These are phyloP conservation scores for Exophiala alcalophila DNA, from an alignment of 2,329 filamentous ascomycete genomes.

Conservation along the genomic window DNA sequence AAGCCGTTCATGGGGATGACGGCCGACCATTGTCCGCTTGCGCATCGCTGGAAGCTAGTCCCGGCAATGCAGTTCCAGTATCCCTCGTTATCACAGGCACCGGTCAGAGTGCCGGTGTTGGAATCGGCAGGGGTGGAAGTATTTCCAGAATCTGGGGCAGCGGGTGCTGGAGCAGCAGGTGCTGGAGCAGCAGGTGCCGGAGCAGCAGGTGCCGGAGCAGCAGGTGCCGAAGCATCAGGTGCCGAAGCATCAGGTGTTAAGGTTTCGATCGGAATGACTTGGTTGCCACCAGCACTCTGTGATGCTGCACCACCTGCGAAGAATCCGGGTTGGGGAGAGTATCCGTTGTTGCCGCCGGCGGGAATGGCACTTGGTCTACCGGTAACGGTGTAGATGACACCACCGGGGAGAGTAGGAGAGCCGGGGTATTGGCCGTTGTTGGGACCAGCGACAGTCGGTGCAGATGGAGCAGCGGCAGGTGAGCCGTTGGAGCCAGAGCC, in stretches of 20 bases:
- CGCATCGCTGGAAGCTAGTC: constrained; percentile 60
- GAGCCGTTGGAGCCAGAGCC: neutral
- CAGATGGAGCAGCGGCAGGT: constrained; percentile 3
- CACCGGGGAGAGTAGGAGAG: neutral
- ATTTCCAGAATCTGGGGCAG: no score
- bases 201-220: neutral
- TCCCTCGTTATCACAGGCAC: constrained; percentile 54
- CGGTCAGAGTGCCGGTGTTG: constrained; percentile 36
- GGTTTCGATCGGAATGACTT: no score
- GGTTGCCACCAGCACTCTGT: no score
- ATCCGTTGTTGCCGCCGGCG: no score
- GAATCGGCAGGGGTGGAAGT: constrained; percentile 1
- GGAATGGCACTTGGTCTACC: no score
- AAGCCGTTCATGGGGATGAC: constrained; percentile 53
- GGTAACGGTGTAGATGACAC: no score
- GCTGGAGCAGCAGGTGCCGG: constrained; percentile 3
- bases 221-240: neutral
- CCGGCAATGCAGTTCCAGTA: constrained; percentile 58
- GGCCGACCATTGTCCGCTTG: constrained; percentile 55
- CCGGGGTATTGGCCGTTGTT: constrained; percentile 1
- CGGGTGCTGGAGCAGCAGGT: neutral
- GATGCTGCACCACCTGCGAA: constrained; percentile 19
- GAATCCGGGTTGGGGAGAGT: no score
- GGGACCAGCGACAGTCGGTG: constrained; percentile 6
- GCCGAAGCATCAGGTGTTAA: no score